Percentiles rank a stretch among this genome's conserved stretches.
Evolutionary conservation across 257 asterid genomes (phyloP).

Genomic region (Primulina huaijiensis): DNA sequence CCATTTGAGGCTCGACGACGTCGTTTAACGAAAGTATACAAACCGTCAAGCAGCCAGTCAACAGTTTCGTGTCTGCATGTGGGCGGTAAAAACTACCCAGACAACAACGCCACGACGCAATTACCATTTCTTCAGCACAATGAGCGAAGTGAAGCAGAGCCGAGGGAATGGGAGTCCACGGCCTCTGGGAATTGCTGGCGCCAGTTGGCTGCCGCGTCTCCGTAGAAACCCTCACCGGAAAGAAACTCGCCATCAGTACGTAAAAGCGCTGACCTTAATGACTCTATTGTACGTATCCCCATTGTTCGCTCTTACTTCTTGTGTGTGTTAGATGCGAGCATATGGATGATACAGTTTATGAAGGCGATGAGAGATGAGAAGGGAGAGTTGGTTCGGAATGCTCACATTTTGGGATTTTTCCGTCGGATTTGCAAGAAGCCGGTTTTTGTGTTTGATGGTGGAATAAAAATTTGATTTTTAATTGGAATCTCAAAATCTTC

Average conservation of each 20-base stretch:
- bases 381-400: conserved; percentile 95
- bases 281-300: not conserved
- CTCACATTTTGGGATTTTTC: conserved; percentile 86
- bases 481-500: not conserved
- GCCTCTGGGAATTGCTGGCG: conserved; percentile 90
- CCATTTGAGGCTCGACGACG: not conserved
- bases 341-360: conserved; percentile 98
- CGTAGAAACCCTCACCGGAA: conserved; percentile 91
- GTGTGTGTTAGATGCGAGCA: conserved; percentile 75
- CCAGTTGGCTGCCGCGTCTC: conserved; percentile 99
- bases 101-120: not conserved
- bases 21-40: no score
- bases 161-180: conserved; percentile 79
- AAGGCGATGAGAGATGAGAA: conserved; percentile 97
- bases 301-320: not conserved
- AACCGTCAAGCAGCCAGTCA: no score
- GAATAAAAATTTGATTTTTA: conserved; percentile 8
- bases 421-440: conserved; percentile 92
- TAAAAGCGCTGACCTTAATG: conserved; percentile 35
- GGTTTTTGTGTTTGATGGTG: conserved; percentile 93
- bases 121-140: not conserved
- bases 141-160: not conserved
- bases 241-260: conserved; percentile 87
- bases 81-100: conserved; percentile 34
- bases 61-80: not conserved